These are phyloP conservation scores for Pichia cabralensis DNA, from an alignment of 805 yeast genomes.

Conservation along the genomic window DNA sequence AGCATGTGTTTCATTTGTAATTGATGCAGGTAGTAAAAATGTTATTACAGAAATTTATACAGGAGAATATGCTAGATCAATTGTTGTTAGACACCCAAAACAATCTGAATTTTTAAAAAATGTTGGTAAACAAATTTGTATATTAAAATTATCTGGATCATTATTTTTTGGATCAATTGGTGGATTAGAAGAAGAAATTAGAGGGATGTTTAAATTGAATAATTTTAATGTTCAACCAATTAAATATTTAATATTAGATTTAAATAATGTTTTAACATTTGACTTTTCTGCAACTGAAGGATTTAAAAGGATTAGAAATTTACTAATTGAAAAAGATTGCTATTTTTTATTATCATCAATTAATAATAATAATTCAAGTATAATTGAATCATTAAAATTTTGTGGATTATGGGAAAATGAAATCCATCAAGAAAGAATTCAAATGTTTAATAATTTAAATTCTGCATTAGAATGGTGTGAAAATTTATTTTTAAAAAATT, in stretches of 20 bases:
- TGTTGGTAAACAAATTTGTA: conserved; percentile 86
- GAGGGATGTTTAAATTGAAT: conserved; percentile 51
- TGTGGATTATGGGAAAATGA: conserved; percentile 68
- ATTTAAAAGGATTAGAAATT: conserved; percentile 73
- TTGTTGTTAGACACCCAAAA: conserved; percentile 82
- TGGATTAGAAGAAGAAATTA: conserved; percentile 69
- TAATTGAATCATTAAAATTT: conserved; percentile 64
- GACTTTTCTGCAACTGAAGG: conserved; percentile 98
- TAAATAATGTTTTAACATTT: conserved; percentile 68
- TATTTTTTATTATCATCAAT: conserved; percentile 75
- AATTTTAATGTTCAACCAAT: conserved; percentile 48
- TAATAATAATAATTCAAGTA: conserved; percentile 49
- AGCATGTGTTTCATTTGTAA: conserved; percentile 93
- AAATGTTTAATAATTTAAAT: conserved; percentile 70
- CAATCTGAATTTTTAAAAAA: conserved; percentile 77
- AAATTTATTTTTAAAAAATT: conserved; percentile 67
- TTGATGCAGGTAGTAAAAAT: conserved; percentile 78
- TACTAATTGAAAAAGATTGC: conserved; percentile 58
- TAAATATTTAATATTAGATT: conserved; percentile 73
- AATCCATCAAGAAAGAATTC: conserved; percentile 35
- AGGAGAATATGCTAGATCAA: conserved; percentile 83
- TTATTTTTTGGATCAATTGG: conserved; percentile 94
- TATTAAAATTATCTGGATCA: conserved; percentile 78
- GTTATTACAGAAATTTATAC: conserved; percentile 75
- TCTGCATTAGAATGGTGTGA: conserved; percentile 96